These are phyloP conservation scores for Drechslerella coelobrocha DNA, from an alignment of 2,329 filamentous ascomycete genomes.

Conservation along the genomic window DNA sequence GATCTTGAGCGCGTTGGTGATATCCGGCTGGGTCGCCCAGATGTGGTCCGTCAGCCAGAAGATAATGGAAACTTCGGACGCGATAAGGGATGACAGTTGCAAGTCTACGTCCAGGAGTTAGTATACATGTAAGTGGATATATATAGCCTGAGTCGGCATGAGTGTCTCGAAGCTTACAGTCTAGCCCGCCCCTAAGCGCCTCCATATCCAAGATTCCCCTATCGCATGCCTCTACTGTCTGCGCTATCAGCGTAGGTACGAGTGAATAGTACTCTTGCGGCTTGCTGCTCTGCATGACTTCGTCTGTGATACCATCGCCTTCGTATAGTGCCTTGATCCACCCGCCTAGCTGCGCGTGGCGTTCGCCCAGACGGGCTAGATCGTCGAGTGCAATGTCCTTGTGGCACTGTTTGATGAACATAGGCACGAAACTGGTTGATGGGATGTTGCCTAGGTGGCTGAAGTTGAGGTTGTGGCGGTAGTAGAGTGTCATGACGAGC, in stretches of 20 bases:
- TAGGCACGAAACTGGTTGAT: conserved; percentile 56
- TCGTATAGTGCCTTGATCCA: conserved; percentile 83
- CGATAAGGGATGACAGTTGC: conserved; percentile 79
- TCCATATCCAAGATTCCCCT: conserved; percentile 71
- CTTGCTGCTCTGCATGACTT: conserved; percentile 79
- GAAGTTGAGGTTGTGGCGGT: conserved; percentile 72
- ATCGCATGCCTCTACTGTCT: conserved; percentile 75
- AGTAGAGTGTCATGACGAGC: conserved; percentile 74
- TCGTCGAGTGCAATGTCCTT: conserved; percentile 63
- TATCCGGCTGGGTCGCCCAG: conserved; percentile 70
- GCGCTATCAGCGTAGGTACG: conserved; percentile 76
- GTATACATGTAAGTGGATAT: conserved; percentile 41
- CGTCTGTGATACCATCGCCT: conserved; percentile 75
- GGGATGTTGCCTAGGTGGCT: conserved; percentile 69
- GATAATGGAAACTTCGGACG: conserved; percentile 76
- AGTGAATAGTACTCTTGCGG: conserved; percentile 83
- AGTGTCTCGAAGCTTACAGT: conserved; percentile 68
- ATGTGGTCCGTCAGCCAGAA: conserved; percentile 74
- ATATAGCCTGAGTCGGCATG: not conserved
- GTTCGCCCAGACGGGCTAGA: conserved; percentile 67
- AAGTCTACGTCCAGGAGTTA: conserved; percentile 65
- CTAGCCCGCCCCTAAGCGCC: conserved; percentile 74
- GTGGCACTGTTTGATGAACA: conserved; percentile 58
- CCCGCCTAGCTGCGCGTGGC: conserved; percentile 69
- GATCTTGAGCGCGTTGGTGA: conserved; percentile 73